Base-by-base conservation (phyloP, 495 filamentous ascomycete species). In the Symbiotaphrina buchneri region DNA sequence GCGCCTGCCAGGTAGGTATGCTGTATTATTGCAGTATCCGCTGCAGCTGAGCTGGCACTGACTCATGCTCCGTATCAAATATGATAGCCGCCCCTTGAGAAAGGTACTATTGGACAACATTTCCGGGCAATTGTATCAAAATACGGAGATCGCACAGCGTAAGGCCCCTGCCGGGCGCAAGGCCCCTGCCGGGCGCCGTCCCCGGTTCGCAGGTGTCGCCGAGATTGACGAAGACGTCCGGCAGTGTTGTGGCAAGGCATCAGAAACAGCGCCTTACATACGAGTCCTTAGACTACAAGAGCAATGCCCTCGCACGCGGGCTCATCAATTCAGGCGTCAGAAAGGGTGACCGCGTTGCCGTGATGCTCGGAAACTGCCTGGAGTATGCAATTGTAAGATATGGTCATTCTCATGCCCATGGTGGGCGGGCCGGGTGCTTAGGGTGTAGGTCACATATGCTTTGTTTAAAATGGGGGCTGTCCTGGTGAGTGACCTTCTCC, bases 391-490 rank as follows among this genome's bases (percentile, higher is more conserved):
- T 73, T 47, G 64, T 71, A 60, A 32, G 59, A 40, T n/a, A n/a
- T n/a, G n/a, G n/a, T n/a, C n/a, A 21, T 27, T 10, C 27, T 6
- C 1, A 25, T 28, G 18, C 20, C 21, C n/a, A n/a, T n/a, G n/a
- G n/a, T n/a, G n/a, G n/a, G n/a, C n/a, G n/a, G n/a, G n/a, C 18
- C 28, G 19, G 29, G 40, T 42, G 33, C 38, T 38, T 18, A 10
- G 14, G 2, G 5, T 16, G 10, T 33, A 72, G 47, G 50, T 67
- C 10, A 90, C 76, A 15, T 94, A 97, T 52, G 82, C 82, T 4
- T 39, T 91, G 14, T 91, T 87, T 50, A 94, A 97, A 48, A 61
- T 94, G 2, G 87, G 87, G 10, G 87, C 80, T 26, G 72, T 94
- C 29, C 55, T 94, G 34, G 84, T 75, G 49, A 28, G 57, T 39